These are phyloP conservation scores for Trichothecium roseum DNA, from an alignment of 2,329 filamentous ascomycete genomes.

Conservation along the genomic window DNA sequence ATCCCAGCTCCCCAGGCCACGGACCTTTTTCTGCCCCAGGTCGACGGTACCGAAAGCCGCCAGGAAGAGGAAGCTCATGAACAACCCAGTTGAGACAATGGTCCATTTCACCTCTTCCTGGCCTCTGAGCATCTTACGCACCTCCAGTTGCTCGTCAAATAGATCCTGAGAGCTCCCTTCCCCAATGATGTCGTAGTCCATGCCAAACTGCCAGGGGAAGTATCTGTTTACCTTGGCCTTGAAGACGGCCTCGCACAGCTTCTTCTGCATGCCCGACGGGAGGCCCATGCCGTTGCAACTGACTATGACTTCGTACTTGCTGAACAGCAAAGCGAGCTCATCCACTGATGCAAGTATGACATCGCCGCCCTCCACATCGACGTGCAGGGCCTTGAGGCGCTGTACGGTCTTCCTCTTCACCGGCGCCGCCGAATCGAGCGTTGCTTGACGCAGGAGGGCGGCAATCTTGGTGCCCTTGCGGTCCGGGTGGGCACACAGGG, in stretches of 20 bases:
- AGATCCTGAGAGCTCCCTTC: conserved; percentile 48
- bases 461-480: conserved; percentile 27
- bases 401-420: conserved; percentile 23
- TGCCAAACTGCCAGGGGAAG: conserved; percentile 66
- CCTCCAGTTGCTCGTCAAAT: conserved; percentile 57
- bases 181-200: conserved; percentile 59
- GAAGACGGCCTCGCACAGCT: conserved; percentile 45
- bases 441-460: conserved; percentile 42
- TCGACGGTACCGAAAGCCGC: conserved; percentile 53
- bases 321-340: conserved; percentile 31
- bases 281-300: conserved; percentile 51
- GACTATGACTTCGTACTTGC: conserved; percentile 42
- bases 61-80: conserved; percentile 60
- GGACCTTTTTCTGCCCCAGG: conserved; percentile 25
- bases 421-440: conserved; percentile 26
- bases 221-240: conserved; percentile 38
- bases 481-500: conserved; percentile 35
- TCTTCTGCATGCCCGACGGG: conserved; percentile 43
- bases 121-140: conserved; percentile 38
- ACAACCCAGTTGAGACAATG: conserved; percentile 59
- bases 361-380: conserved; percentile 34
- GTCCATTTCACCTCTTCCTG: conserved; percentile 45
- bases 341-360: conserved; percentile 22
- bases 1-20: conserved; percentile 51
- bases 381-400: conserved; percentile 23